Evolutionary conservation across 441 rosid species (phyloP), one percentile per base, ranked within the genome.

Genomic region (Melastoma candidum): DNA sequence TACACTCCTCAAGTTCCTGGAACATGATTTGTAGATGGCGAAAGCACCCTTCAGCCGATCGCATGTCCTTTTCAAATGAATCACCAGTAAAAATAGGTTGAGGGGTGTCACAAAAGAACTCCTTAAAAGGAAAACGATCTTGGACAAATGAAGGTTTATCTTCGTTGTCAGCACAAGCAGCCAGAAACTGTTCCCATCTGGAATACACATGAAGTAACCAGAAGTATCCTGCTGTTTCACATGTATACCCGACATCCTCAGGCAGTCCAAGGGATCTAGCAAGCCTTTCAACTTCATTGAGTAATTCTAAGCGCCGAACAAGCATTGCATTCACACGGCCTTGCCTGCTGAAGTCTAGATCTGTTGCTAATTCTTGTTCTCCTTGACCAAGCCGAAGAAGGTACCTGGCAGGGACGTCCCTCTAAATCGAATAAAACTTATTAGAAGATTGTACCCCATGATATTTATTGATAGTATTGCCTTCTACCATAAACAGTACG

Each of bases 301-400:
- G 96, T 63, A 89, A 71, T 69, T 93, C 99, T 60, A 87, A 71
- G 48, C 99, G 90, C 46, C 97, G 78, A 73, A 93, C 96, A 66
- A 93, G 97, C 99, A 93, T 93, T 32, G 97, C 93, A 70, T 93
- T 93, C 2, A 89, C 99, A 61, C 97, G 95, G 47, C 99, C 97
- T 78, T 93, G 97, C 79, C 99, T 65, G 73, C 99, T 93, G 69
- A 93, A 93, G 74, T 93, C 99, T 54, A 93, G 95, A 76, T 93
- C 97, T 69, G 99, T 93, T 43, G 97, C 99, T 50, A 93, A 81
- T 68, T 93, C 97, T 77, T 93, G 99, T 77, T 93, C 99, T 57
- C 99, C 99, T 78, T 93, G 99, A 73, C 99, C 99, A 63, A 93
- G 74, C 65, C 99, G 96, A 65, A 93, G 99, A 77, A 93, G 90